Conservation (phyloP, 2,329 filamentous ascomycete species). For the Aspergillus piperis region DNA sequence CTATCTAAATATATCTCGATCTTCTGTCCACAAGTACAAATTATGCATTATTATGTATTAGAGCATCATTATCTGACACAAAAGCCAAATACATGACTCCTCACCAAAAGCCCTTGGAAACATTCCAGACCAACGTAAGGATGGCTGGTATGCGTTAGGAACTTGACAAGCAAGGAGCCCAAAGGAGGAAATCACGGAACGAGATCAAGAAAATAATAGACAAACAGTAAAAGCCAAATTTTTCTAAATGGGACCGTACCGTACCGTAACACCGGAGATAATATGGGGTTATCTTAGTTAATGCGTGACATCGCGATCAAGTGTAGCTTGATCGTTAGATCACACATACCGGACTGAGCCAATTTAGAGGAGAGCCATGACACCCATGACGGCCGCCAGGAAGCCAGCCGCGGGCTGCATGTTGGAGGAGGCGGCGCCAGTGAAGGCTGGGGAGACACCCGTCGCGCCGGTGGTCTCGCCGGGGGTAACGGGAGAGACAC, state of each 20-base stretch:
- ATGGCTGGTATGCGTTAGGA: too few relatives aligned
- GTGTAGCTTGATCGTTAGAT: not conserved
- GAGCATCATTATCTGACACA: not conserved
- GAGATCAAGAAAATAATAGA: not conserved
- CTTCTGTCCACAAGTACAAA: not conserved
- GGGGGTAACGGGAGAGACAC: slow-evolving; percentile 12
- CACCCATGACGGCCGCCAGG: slow-evolving; percentile 39
- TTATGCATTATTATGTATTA: not conserved
- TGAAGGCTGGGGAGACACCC: slow-evolving; percentile 24
- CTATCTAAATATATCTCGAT: too few relatives aligned
- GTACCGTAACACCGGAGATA: not conserved
- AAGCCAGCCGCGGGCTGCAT: slow-evolving; percentile 40
- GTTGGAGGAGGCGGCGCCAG: slow-evolving; percentile 38
- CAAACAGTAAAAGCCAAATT: not conserved
- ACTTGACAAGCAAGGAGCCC: too few relatives aligned
- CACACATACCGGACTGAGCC: not conserved
- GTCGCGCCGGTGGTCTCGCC: not conserved
- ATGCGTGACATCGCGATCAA: not conserved
- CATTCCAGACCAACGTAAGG: not conserved
- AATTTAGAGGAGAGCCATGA: slow-evolving; percentile 43
- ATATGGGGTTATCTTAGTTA: not conserved
- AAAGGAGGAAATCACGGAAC: not conserved
- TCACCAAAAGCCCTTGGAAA: not conserved
- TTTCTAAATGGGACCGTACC: not conserved
- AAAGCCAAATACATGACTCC: not conserved